Evolutionary conservation across 2,329 filamentous ascomycete genomes (phyloP), one percentile per base, ranked within the genome.

Genomic region (Claviceps sp.): DNA sequence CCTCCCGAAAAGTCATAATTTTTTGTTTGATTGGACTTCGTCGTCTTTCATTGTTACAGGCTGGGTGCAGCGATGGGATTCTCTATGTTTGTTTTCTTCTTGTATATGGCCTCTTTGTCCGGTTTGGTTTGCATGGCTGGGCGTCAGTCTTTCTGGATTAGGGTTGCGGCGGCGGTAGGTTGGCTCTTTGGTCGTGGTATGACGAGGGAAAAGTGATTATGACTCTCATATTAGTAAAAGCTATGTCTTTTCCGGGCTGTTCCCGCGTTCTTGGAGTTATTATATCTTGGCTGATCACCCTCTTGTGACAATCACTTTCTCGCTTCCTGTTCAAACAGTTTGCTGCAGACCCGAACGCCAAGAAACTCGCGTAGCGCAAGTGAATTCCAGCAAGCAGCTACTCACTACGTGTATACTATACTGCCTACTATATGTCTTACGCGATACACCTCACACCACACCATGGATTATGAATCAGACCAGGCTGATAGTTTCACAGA

Each of bases 1-100:
- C 47, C 42, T n/a, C 53, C 55, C 44, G 50, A 47, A 54, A 55
- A 57, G 44, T 55, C 57, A 50, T 55, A 51, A 57, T 58, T 23
- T 22, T 5, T 34, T 34, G 29, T 34, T 34, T 4, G 29, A 34
- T 34, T 9, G 29, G 9, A 34, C 29, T 3, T 1, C 9, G 4
- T 34, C 29, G 11, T 34, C 29, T 13, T 7, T 13, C 40, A 43
- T 23, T 22, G 20, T 20, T 13, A 5, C 5, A 11, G 29, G 29
- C 3, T 43, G 14, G 40, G 40, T 43, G 13, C 29, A 34, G 40
- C 40, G 20, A 43, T n/a, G 40, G 40, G 11, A 16, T 43, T 23
- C 20, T 43, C 20, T 22, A 2, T 23, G 14, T 43, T 11, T 23
- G n/a, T 37, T 39, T 47, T 49, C 42, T 49, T 54, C 47, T 23